Percentiles rank a stretch among this genome's conserved stretches.
These are phyloP conservation scores for Penicillium coffeae DNA, from an alignment of 495 filamentous ascomycete genomes.

Conservation along the genomic window DNA sequence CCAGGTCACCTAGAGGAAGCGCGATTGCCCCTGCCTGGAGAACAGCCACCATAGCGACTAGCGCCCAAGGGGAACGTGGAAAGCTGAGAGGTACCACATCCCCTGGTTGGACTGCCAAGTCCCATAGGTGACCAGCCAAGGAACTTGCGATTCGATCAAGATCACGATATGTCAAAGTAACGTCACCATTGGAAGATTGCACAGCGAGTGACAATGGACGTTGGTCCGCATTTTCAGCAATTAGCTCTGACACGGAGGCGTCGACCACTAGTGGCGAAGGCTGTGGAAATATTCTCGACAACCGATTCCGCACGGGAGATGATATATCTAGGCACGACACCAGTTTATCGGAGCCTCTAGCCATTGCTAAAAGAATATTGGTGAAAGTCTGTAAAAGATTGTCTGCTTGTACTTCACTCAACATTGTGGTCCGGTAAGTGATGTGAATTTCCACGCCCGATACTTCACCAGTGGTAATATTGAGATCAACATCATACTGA, in stretches of 20 bases:
- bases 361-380: too few relatives aligned
- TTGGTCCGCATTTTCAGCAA: neutral
- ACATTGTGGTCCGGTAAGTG: too few relatives aligned
- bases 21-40: neutral
- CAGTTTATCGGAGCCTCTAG: too few relatives aligned
- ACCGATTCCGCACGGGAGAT: too few relatives aligned
- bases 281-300: too few relatives aligned
- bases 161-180: neutral
- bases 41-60: neutral
- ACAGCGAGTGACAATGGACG: neutral
- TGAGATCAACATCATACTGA: too few relatives aligned
- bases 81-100: neutral
- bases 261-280: too few relatives aligned
- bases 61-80: neutral
- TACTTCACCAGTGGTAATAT: too few relatives aligned
- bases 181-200: neutral
- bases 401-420: too few relatives aligned
- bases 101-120: neutral
- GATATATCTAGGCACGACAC: too few relatives aligned
- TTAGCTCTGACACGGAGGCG: neutral
- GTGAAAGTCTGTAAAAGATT: too few relatives aligned
- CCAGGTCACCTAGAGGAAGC: neutral
- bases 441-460: too few relatives aligned
- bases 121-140: neutral
- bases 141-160: neutral